phyloP scores from a whole-genome alignment of 768 basidiomycete species.

The Mrakia blollopis region DNA sequence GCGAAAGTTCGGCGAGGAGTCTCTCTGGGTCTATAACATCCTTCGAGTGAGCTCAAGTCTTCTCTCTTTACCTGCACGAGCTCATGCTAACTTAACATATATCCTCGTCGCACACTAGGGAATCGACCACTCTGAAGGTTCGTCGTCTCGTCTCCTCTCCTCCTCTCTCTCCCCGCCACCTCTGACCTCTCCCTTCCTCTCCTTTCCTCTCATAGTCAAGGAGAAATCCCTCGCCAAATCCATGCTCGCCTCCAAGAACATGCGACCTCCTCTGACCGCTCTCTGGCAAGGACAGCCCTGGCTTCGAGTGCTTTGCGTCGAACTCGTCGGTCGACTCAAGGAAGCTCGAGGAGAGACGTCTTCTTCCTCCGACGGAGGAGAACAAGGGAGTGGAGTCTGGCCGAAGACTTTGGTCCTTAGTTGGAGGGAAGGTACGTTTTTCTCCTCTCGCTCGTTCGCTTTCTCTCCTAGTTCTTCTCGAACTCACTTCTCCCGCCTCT shows the following conservation, averaged over 20 bases:
- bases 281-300: constrained; percentile 76
- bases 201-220: constrained; percentile 56
- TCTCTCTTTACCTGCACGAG: too few species aligned
- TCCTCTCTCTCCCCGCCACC: not conserved
- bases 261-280: constrained; percentile 69
- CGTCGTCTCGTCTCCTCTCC: constrained; percentile 17
- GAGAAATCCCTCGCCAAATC: constrained; percentile 78
- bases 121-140: constrained; percentile 83
- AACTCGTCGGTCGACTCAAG: constrained; percentile 74
- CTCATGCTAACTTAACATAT: too few species aligned
- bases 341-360: constrained; percentile 70
- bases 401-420: constrained; percentile 84
- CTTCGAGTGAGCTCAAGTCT: constrained; percentile 57
- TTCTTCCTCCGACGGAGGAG: not conserved
- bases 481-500: not conserved
- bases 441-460: too few species aligned
- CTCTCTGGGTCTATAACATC: constrained; percentile 86
- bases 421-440: constrained; percentile 58
- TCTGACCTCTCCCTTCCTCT: not conserved
- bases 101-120: constrained; percentile 49
- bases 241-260: constrained; percentile 95
- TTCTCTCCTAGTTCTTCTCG: not conserved
- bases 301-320: constrained; percentile 86
- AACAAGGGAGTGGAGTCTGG: constrained; percentile 53
- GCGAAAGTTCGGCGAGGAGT: constrained; percentile 47